These are phyloP conservation scores for Neofusicoccum cordaticola DNA, from an alignment of 2,329 filamentous ascomycete genomes.

Conservation along the genomic window DNA sequence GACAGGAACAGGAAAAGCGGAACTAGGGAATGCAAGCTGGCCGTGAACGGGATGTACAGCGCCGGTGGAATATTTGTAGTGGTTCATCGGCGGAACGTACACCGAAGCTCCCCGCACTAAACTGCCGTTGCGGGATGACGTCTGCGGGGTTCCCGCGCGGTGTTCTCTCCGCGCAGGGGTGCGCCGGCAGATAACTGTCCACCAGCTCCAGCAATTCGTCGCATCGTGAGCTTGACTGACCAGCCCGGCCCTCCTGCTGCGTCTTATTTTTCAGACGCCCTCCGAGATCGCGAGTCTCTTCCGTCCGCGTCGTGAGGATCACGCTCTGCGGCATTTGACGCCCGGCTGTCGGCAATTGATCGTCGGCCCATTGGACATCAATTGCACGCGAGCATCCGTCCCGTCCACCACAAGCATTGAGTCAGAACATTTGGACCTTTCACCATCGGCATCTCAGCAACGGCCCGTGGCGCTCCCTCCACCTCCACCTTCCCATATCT, in stretches of 20 bases:
- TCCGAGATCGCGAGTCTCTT: background rate
- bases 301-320: no score
- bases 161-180: conserved; percentile 8
- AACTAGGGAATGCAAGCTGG: background rate
- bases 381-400: background rate
- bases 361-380: background rate
- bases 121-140: background rate
- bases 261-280: background rate
- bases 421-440: background rate
- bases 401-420: background rate
- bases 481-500: background rate
- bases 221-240: conserved; percentile 7
- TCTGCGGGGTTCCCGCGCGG: conserved; percentile 10
- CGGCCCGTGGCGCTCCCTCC: background rate
- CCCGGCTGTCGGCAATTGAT: conserved; percentile 6
- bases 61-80: conserved; percentile 9
- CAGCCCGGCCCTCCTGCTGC: background rate
- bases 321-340: background rate
- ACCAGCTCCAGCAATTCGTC: conserved; percentile 1
- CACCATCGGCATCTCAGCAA: background rate
- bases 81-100: background rate
- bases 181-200: background rate
- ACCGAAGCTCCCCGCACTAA: conserved; percentile 9
- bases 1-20: background rate
- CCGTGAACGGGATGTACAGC: background rate